Base-by-base conservation (phyloP, 2,329 filamentous ascomycete species). In the Clarireedia sp. region DNA sequence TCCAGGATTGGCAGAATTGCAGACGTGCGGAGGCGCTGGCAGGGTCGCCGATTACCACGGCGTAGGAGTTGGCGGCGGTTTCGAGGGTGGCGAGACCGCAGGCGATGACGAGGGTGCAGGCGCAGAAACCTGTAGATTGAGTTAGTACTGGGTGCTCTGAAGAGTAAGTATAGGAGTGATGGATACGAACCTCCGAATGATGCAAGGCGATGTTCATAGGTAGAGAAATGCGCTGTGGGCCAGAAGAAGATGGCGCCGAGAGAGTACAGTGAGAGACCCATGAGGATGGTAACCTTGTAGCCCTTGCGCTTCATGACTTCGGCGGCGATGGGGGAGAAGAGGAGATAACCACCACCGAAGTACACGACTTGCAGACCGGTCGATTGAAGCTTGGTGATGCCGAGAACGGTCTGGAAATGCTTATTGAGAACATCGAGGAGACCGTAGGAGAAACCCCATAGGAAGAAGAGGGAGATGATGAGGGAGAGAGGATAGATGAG, bases 381-480 rank as follows among this genome's bases (percentile, higher is more conserved):
- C 0, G 81, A 84, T 68, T 90, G 78, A 10, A 80, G 78, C 1
- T 75, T 70, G 1, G 76, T 79, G 76, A 65, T 62, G n/a, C 87
- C 87, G 26, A 78, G 64, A 7, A 89, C 79, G 10, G 72, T 68
- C 43, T 86, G 83, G 55, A 89, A 83, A 17, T 82, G 84, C 21
- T 78, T 79, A 67, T 95, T 95, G 26, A 96, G 78, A 0, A 86
- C 86, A 65, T 92, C 89, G 6, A 96, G 75, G 2, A 96, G 77
- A 0, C 90, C 90, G 63, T 95, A 95, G 0, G 89, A 90, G 58
- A 95, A 86, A 0, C 90, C 90, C 90, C 90, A 95, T 3, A 95
- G 73, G 60, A 95, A 82, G 71, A 95, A 95, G 0, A 95, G 74
- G 6, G 92, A 78, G 3, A 87, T 87, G 29, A 94, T 89, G 64